Evolutionary conservation across 805 yeast species (phyloP), one percentile per base, ranked within the genome.

Genomic region (Candida silvicultrix): DNA sequence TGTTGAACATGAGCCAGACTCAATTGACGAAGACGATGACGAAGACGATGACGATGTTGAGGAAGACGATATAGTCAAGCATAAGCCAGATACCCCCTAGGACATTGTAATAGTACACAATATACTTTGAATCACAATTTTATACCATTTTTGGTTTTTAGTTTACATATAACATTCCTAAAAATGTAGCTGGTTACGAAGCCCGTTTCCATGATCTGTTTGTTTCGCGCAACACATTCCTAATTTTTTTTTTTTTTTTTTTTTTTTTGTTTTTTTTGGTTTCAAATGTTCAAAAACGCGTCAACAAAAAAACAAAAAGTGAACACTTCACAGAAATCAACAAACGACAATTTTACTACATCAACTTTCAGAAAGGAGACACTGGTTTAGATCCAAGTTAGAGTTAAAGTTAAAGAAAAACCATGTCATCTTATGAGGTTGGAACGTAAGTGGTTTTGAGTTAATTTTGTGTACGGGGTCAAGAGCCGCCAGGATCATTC

Each of bases 401-500:
- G 14, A 9, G 9, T 23, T 6, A 5, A 23, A 23, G 25, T 23
- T 23, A 7, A 11, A 28, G 14, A 11, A 10, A 11, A 28, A 10
- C 31, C 25, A 37, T 37, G 39, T 37, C 39, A 16, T 37, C 39
- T 18, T 75, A 67, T 54, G 80, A 76, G 55, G 68, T 71, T 42
- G 83, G 83, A 55, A 77, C 83, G 78, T 73, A 61, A 51, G 78
- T 71, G n/a, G n/a, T n/a, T n/a, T n/a, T n/a, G n/a, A n/a, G n/a
- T n/a, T n/a, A n/a, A 47, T 11, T 29, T n/a, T 28, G 31, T 4
- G 14, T 10, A 4, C 31, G 31, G 31, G 14, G 12, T 11, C 31
- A 7, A 28, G 14, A 11, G 31, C 7, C 4, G 31, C 8, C 4
- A 8, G 31, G 31, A 28, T 28, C 31, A 28, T 28, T 28, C 31